Evolutionary conservation across 2,329 filamentous ascomycete genomes (phyloP).

Genomic region (Trichoderma harzianum): DNA sequence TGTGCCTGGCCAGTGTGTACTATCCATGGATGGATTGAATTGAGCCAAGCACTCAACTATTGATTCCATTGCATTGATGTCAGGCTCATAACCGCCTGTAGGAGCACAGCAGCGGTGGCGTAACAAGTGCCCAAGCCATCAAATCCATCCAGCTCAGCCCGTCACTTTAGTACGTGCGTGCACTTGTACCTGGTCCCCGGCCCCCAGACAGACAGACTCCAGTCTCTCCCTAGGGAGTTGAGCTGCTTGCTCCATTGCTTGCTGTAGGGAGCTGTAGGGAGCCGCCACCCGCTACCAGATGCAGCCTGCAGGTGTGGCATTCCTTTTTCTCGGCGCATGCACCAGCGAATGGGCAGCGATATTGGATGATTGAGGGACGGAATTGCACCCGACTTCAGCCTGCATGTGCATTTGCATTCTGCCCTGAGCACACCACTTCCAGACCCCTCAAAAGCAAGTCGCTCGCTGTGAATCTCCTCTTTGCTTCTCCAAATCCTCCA

Average conservation of each 20-base stretch:
- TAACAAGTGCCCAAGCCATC: not conserved
- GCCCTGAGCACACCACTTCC: not conserved
- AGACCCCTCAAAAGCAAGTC: slow-evolving; percentile 9
- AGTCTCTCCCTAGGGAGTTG: not conserved
- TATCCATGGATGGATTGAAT: not conserved
- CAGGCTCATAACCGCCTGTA: too few relatives aligned
- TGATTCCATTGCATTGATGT: too few relatives aligned
- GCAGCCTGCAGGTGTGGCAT: slow-evolving; percentile 7
- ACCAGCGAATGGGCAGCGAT: slow-evolving; percentile 5
- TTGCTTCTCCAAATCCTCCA: not conserved
- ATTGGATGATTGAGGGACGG: not conserved
- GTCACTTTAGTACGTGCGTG: not conserved
- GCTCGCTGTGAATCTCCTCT: not conserved
- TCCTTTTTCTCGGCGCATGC: not conserved
- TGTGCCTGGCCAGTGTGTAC: not conserved
- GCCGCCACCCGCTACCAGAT: not conserved
- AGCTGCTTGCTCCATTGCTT: not conserved
- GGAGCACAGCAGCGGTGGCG: too few relatives aligned
- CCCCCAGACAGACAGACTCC: not conserved
- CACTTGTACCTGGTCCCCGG: not conserved
- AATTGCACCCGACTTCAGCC: slow-evolving; percentile 1
- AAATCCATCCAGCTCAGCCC: not conserved
- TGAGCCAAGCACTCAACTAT: too few relatives aligned
- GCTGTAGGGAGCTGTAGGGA: slow-evolving; percentile 2
- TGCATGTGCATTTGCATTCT: not conserved